A percentile compares a stretch with the other conserved stretches of the same genome.
These are phyloP conservation scores for Phytophthora tentaculata DNA, from an alignment of 352 stramenopile genomes.

Conservation along the genomic window DNA sequence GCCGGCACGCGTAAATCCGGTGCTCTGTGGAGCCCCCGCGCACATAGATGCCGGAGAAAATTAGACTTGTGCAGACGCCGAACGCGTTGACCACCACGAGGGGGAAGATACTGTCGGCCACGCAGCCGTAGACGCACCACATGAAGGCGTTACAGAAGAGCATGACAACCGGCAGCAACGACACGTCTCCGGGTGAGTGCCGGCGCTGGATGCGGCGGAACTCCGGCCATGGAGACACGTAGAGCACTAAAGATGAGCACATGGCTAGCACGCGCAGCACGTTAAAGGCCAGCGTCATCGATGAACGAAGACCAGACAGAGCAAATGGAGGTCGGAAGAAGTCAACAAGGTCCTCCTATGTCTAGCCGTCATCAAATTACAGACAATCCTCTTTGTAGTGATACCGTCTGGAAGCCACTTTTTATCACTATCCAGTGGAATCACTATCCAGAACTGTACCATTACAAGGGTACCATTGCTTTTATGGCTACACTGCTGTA, in stretches of 20 bases:
- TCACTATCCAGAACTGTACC: too few relatives aligned
- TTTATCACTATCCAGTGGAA: too few relatives aligned
- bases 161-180: slow-evolving; percentile 37
- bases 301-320: too few relatives aligned
- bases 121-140: slow-evolving; percentile 39
- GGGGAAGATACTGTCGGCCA: slow-evolving; percentile 41
- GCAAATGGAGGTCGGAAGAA: too few relatives aligned
- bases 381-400: too few relatives aligned
- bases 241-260: slow-evolving; percentile 29
- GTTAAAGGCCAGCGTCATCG: slow-evolving; percentile 33
- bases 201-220: slow-evolving; percentile 33
- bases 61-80: slow-evolving; percentile 32
- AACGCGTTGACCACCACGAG: slow-evolving; percentile 38
- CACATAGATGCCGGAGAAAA: slow-evolving; percentile 42
- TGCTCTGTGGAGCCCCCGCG: slow-evolving; percentile 27
- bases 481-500: too few relatives aligned
- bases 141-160: slow-evolving; percentile 44
- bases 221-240: slow-evolving; percentile 36
- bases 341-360: too few relatives aligned
- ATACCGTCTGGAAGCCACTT: too few relatives aligned
- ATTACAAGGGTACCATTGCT: too few relatives aligned
- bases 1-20: slow-evolving; percentile 11
- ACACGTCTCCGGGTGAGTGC: slow-evolving; percentile 22
- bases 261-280: slow-evolving; percentile 36
- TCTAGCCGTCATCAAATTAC: background rate